Percentiles rank a stretch among this genome's conserved stretches.
phyloP scores from a whole-genome alignment of 805 yeast genomes.

The Wickerhamomyces hampshirensis region DNA sequence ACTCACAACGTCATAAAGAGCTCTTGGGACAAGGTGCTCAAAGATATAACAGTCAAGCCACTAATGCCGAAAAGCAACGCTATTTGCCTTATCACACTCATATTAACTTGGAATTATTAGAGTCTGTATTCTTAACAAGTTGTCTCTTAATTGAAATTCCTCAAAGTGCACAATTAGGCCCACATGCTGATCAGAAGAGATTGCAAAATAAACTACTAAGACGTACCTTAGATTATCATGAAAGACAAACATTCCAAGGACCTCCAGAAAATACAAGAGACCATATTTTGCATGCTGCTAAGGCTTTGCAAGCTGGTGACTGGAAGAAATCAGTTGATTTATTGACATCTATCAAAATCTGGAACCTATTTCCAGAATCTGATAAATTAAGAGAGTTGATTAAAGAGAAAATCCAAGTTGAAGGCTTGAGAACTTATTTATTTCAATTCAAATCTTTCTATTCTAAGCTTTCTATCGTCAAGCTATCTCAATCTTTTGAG shows the following conservation, averaged over 20 bases:
- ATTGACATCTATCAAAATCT: slow-evolving; percentile 72
- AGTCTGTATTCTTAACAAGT: slow-evolving; percentile 87
- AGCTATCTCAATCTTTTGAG: slow-evolving; percentile 63
- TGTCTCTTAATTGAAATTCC: slow-evolving; percentile 92
- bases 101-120: slow-evolving; percentile 90
- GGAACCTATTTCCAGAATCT: slow-evolving; percentile 75
- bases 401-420: slow-evolving; percentile 73
- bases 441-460: slow-evolving; percentile 78
- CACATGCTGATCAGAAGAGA: slow-evolving; percentile 54
- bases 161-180: slow-evolving; percentile 66
- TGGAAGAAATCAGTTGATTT: slow-evolving; percentile 77
- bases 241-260: slow-evolving; percentile 91
- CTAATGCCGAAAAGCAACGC: slow-evolving; percentile 67
- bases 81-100: slow-evolving; percentile 97
- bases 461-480: slow-evolving; percentile 64
- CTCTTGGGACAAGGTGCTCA: slow-evolving; percentile 86
- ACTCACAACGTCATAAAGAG: slow-evolving; percentile 83
- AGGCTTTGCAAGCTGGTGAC: slow-evolving; percentile 80
- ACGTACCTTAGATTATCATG: slow-evolving; percentile 86
- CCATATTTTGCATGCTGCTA: slow-evolving; percentile 87
- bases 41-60: slow-evolving; percentile 53
- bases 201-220: slow-evolving; percentile 79
- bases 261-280: slow-evolving; percentile 98
- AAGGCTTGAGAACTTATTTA: slow-evolving; percentile 89
- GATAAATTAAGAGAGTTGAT: slow-evolving; percentile 68